These are phyloP conservation scores for Penicillium griseofulvum DNA, from an alignment of 2,329 filamentous ascomycete genomes.

Conservation along the genomic window DNA sequence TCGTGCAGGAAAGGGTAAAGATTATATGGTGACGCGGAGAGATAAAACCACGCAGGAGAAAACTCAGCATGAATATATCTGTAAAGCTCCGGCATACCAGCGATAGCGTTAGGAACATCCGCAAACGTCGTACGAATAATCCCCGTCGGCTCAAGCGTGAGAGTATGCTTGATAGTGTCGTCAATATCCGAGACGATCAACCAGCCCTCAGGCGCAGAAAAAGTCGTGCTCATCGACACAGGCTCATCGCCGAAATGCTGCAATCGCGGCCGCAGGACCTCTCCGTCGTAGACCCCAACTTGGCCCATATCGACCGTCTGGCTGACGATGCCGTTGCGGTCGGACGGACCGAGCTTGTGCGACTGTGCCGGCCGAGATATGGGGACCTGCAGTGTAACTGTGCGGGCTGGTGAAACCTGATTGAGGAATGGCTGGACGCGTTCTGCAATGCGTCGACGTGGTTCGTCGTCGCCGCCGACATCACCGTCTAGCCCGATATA, in stretches of 20 bases:
- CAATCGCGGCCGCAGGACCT: conserved; percentile 43
- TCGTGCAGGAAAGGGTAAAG: conserved; percentile 79
- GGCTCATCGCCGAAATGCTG: conserved; percentile 24
- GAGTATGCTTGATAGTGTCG: conserved; percentile 90
- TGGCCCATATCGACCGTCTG: conserved; percentile 57
- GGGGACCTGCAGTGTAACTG: conserved; percentile 62
- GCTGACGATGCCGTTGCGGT: conserved; percentile 68
- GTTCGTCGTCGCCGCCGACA: conserved; percentile 44
- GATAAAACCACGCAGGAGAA: conserved; percentile 81
- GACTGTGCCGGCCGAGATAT: conserved; percentile 46
- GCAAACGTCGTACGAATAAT: conserved; percentile 83
- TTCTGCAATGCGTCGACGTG: conserved; percentile 63
- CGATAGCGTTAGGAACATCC: conserved; percentile 66
- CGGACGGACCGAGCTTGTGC: conserved; percentile 66
- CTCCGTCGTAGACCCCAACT: conserved; percentile 47
- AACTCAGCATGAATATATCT: conserved; percentile 57
- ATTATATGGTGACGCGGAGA: conserved; percentile 92
- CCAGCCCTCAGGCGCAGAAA: conserved; percentile 77
- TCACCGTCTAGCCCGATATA: conserved; percentile 65
- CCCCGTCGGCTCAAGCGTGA: conserved; percentile 74
- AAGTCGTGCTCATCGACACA: conserved; percentile 68
- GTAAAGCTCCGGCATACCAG: conserved; percentile 85
- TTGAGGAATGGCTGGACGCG: conserved; percentile 68
- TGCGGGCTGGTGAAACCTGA: conserved; percentile 67
- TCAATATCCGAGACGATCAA: conserved; percentile 85